Evolutionary conservation across 2,329 filamentous ascomycete genomes (phyloP), one percentile per base, ranked within the genome.

Genomic region (Alternaria dauci): DNA sequence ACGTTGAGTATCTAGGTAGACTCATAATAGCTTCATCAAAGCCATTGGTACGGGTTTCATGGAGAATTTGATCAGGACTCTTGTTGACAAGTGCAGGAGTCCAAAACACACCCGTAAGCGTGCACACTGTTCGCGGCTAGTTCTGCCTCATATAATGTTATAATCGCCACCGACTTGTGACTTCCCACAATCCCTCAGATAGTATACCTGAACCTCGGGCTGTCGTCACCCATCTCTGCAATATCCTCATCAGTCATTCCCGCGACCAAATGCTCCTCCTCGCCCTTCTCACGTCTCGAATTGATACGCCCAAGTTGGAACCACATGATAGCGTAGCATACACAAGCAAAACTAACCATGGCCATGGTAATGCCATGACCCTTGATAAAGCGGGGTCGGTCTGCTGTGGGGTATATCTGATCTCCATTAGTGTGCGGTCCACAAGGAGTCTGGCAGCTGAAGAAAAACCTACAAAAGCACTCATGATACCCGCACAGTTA

Each of bases 401-500:
- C 77, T 0, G 68, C 65, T 0, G 76, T 74, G 3, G 79, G 78
- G 59, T 86, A 87, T 0, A 86, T 74, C 78, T 79, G 59, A 25
- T n/a, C 16, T 8, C 6, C 20, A 28, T 72, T 38, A 73, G 63
- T 41, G 51, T 16, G 25, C 12, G 18, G 14, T 12, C 6, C 12
- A 16, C 8, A 14, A 23, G 9, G 5, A 41, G 25, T 9, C 39
- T 8, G 8, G n/a, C 2, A 11, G 43, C 9, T 38, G 12, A 34
- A 30, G 34, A 43, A 12, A 44, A 8, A 79, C 81, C 72, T 74
- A 91, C 87, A 68, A 92, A 93, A 0, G 89, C 87, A 4, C 89
- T 85, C 88, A 92, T 89, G 65, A 93, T 89, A 2, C 91, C 91
- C 11, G 88, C 85, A 16, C 84, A 82, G 65, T 93, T 93, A 2